phyloP scores from a whole-genome alignment of 306 rosid species.

The Glycine latifolia region DNA sequence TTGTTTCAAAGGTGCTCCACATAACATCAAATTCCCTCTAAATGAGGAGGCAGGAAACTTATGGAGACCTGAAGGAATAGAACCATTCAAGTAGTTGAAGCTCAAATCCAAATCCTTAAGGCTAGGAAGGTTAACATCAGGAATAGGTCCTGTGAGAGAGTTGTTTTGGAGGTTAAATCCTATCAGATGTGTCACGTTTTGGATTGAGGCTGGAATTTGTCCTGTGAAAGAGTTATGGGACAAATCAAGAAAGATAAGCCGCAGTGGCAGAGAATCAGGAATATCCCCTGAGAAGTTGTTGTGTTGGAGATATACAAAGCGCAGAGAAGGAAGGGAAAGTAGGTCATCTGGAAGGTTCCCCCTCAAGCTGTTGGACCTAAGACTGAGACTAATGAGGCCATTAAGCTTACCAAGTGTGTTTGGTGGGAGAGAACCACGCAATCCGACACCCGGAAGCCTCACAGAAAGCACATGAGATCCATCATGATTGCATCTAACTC shows the following conservation, averaged over 20 bases:
- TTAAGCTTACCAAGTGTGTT: conserved; percentile 74
- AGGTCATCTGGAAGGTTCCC: conserved; percentile 76
- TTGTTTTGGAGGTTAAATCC: conserved; percentile 72
- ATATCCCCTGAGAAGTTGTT: conserved; percentile 74
- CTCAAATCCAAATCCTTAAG: conserved; percentile 75
- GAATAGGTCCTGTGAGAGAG: conserved; percentile 72
- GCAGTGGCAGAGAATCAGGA: conserved; percentile 61
- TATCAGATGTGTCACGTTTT: conserved; percentile 60
- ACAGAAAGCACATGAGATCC: conserved; percentile 61
- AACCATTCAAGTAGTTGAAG: conserved; percentile 76
- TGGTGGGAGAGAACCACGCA: conserved; percentile 68
- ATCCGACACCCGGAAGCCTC: conserved; percentile 77
- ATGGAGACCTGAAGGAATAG: conserved; percentile 67
- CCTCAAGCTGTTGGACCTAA: conserved; percentile 72
- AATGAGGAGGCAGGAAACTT: conserved; percentile 72
- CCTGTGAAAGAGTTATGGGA: conserved; percentile 82
- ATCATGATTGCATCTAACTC: conserved; percentile 67
- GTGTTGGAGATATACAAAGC: conserved; percentile 64
- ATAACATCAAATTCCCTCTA: conserved; percentile 68
- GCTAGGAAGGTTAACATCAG: conserved; percentile 60
- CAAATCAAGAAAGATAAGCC: conserved; percentile 70
- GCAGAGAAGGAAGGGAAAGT: conserved; percentile 73
- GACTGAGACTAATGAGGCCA: conserved; percentile 72
- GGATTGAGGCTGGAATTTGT: conserved; percentile 60
- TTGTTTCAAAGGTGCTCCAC: conserved; percentile 73